phyloP scores from a whole-genome alignment of 2,329 filamentous ascomycete genomes.

The Colletotrichum limetticola region DNA sequence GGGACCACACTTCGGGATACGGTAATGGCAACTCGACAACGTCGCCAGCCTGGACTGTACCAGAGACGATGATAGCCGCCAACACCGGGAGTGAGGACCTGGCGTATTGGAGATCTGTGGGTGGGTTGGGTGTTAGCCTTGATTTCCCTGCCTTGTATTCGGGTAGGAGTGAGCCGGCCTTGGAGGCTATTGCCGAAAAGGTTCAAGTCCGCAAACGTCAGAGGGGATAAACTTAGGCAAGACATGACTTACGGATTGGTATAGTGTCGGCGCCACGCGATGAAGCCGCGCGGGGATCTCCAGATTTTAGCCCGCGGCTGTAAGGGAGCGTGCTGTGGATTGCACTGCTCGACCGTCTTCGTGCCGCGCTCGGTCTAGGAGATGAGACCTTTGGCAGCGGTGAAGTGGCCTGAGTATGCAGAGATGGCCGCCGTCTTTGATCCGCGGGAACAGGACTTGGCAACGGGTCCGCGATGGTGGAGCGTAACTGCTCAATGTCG shows the following conservation, averaged over 20 bases:
- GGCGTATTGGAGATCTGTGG: slow-evolving; percentile 59
- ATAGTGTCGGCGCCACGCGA: slow-evolving; percentile 48
- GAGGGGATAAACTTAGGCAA: slow-evolving; percentile 15
- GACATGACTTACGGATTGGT: slow-evolving; percentile 57
- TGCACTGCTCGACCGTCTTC: slow-evolving; percentile 40
- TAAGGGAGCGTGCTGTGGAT: slow-evolving; percentile 37
- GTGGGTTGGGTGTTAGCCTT: slow-evolving; percentile 18
- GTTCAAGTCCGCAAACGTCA: slow-evolving; percentile 27
- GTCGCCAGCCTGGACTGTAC: slow-evolving; percentile 62
- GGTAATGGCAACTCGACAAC: slow-evolving; percentile 68
- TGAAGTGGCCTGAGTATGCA: slow-evolving; percentile 24
- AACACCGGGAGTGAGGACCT: slow-evolving; percentile 63
- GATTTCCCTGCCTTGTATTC: background rate
- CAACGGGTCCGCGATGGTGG: slow-evolving; percentile 53
- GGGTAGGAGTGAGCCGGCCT: background rate
- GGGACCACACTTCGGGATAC: slow-evolving; percentile 64
- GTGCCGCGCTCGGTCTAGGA: slow-evolving; percentile 24
- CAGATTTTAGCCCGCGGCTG: slow-evolving; percentile 31
- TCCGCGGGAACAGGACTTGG: slow-evolving; percentile 22
- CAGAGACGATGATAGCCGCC: slow-evolving; percentile 64
- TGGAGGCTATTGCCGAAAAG: slow-evolving; percentile 15
- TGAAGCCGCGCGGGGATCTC: slow-evolving; percentile 29
- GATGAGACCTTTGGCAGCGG: slow-evolving; percentile 11
- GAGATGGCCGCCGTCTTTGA: slow-evolving; percentile 18
- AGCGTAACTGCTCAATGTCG: slow-evolving; percentile 58